Percentiles rank a stretch among this genome's conserved stretches.
Conservation (phyloP, 495 filamentous ascomycete species). For the Aspergillus sclerotiicarbonarius region DNA sequence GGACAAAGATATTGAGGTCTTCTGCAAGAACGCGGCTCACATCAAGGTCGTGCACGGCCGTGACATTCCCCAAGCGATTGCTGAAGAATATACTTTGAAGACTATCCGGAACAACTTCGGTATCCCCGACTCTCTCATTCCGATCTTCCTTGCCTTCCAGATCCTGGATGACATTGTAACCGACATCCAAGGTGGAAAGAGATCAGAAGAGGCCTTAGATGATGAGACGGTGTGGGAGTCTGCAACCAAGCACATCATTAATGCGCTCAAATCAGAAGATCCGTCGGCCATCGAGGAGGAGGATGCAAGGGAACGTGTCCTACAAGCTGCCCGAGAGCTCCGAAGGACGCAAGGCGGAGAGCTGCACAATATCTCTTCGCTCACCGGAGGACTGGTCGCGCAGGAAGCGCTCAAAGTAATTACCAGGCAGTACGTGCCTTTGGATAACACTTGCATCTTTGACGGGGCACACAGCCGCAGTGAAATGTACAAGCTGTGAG, state of each 20-base stretch:
- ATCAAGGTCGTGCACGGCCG: conserved; percentile 79
- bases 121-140: conserved; percentile 62
- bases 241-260: conserved; percentile 44
- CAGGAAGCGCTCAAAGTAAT: conserved; percentile 97
- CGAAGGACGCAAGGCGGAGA: conserved; percentile 79
- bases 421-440: conserved; percentile 92
- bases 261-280: conserved; percentile 46
- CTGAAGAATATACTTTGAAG: conserved; percentile 32
- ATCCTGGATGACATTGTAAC: conserved; percentile 56
- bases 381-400: conserved; percentile 87
- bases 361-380: conserved; percentile 89
- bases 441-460: conserved; percentile 91
- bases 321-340: conserved; percentile 61
- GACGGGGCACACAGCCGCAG: conserved; percentile 82
- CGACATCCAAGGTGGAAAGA: conserved; percentile 33
- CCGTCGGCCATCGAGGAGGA: conserved; percentile 41
- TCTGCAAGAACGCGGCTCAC: conserved; percentile 93
- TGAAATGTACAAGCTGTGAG: conserved; percentile 55
- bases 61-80: conserved; percentile 46
- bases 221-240: conserved; percentile 36
- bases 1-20: conserved; percentile 80
- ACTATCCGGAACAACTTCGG: conserved; percentile 31
- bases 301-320: conserved; percentile 38
- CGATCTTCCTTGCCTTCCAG: conserved; percentile 72
- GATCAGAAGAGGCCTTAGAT: conserved; percentile 26